Conservation (phyloP, 257 asterid genomes). For the Solanum tarijense region DNA sequence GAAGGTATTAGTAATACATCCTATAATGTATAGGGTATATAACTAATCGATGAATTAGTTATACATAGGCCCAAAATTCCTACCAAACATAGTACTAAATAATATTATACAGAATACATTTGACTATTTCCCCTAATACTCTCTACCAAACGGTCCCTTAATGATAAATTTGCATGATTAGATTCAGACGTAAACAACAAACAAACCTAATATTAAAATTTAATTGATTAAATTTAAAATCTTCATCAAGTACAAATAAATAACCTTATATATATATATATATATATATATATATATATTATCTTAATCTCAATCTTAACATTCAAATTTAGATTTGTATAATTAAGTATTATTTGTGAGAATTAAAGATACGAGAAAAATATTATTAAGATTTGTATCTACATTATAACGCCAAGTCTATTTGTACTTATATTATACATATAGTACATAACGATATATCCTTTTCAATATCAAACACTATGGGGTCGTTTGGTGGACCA, state of each 20-base stretch:
- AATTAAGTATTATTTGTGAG: background rate
- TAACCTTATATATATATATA: background rate
- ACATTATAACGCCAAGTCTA: background rate
- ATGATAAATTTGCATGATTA: background rate
- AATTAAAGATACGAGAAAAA: background rate
- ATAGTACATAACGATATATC: background rate
- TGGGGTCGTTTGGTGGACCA: no score
- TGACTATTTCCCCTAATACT: no score
- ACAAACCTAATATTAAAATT: background rate
- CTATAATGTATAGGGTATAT: no score
- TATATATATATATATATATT: background rate
- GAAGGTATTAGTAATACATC: no score
- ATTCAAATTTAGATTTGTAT: background rate
- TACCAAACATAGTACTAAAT: no score
- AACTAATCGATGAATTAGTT: no score
- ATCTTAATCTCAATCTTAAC: background rate
- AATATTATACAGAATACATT: no score
- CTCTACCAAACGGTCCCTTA: no score
- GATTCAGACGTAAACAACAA: background rate
- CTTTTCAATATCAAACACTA: background rate
- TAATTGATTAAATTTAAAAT: background rate
- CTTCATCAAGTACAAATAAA: background rate
- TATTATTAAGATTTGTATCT: background rate
- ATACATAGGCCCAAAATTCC: no score
- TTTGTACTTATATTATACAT: background rate